phyloP scores from a whole-genome alignment of 2,329 filamentous ascomycete genomes.

The Cryphonectria naterciae region DNA sequence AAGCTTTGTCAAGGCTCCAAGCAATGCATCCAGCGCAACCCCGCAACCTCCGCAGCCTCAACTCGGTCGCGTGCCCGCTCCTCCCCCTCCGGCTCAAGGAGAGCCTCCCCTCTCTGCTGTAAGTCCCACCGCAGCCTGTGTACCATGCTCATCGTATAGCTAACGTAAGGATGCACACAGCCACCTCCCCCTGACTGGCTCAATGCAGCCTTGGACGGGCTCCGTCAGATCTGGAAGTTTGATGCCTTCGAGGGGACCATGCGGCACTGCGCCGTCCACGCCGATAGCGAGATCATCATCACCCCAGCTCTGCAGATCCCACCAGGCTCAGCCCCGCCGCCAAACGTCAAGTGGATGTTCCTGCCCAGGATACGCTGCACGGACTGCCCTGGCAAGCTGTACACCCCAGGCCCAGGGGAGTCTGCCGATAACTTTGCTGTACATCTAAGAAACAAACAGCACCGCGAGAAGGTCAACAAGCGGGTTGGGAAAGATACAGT shows the following conservation, averaged over 20 bases:
- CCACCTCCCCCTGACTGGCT: slow-evolving; percentile 90
- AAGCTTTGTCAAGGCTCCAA: slow-evolving; percentile 20
- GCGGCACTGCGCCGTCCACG: slow-evolving; percentile 84
- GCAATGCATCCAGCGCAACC: slow-evolving; percentile 32
- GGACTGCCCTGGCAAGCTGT: slow-evolving; percentile 92
- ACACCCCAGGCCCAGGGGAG: slow-evolving; percentile 84
- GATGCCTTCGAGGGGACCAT: slow-evolving; percentile 89
- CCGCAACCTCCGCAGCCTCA: slow-evolving; percentile 48
- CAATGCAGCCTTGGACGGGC: slow-evolving; percentile 68
- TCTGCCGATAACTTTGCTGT: slow-evolving; percentile 91
- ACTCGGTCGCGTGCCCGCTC: slow-evolving; percentile 70
- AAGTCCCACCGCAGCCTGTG: slow-evolving; percentile 45
- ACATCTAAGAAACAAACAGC: slow-evolving; percentile 82
- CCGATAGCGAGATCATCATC: slow-evolving; percentile 67
- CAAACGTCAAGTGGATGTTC: slow-evolving; percentile 77
- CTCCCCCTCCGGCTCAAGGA: slow-evolving; percentile 62
- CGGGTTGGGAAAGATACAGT: slow-evolving; percentile 41
- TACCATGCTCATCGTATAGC: slow-evolving; percentile 33
- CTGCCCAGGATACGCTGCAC: slow-evolving; percentile 87
- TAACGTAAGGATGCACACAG: slow-evolving; percentile 50
- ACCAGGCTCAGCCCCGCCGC: slow-evolving; percentile 55
- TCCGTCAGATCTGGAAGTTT: slow-evolving; percentile 73
- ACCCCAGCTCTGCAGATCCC: slow-evolving; percentile 49
- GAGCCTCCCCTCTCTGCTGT: slow-evolving; percentile 63
- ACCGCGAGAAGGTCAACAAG: slow-evolving; percentile 72